phyloP scores from a whole-genome alignment of 129 eudicot genomes.

The Helianthus annuus region HanXRQr2.0-SUNRISE NC_035447.2:57358045-57358544 shows the following conservation, averaged over 20 bases:
- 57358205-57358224: slow-evolving; percentile 21
- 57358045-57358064: no score
- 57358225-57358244: slow-evolving; percentile 18
- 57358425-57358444: slow-evolving; percentile 34
- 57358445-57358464: slow-evolving; percentile 17
- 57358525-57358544: slow-evolving; percentile 25
- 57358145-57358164: not conserved
- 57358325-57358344: slow-evolving; percentile 21
- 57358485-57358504: slow-evolving; percentile 22
- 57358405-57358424: slow-evolving; percentile 42
- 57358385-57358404: slow-evolving; percentile 40
- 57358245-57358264: no score
- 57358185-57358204: not conserved
- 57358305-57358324: slow-evolving; percentile 9
- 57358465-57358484: slow-evolving; percentile 26
- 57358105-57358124: no score
- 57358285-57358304: slow-evolving; percentile 30
- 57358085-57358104: no score
- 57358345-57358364: slow-evolving; percentile 21
- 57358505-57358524: slow-evolving; percentile 21
- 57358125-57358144: no score
- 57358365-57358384: slow-evolving; percentile 32
- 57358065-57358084: no score
- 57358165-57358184: not conserved
- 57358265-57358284: slow-evolving; percentile 25